Percentiles rank a stretch among this genome's conserved stretches.
Evolutionary conservation across 495 filamentous ascomycete species (phyloP).

Genomic region (Aspergillus ellipticus): DNA sequence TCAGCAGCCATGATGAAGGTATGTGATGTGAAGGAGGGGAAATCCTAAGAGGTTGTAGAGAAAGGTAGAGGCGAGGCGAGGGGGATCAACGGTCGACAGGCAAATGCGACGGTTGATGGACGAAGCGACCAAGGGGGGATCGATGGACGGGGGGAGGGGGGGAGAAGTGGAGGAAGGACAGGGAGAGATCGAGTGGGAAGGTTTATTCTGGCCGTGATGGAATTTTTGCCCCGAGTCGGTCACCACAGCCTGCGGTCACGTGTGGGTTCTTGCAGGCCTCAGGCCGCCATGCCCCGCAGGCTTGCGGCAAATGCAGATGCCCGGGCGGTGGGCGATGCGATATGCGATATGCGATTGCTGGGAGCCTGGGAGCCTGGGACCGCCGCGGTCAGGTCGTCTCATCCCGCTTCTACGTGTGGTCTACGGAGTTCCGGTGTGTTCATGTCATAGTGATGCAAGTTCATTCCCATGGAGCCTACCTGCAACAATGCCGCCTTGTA

Average conservation of each 20-base stretch:
- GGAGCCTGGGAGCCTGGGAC: too few relatives aligned
- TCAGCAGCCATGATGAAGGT: slow-evolving; percentile 55
- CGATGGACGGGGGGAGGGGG: slow-evolving; percentile 18
- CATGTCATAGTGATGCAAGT: background rate
- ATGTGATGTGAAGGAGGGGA: slow-evolving; percentile 22
- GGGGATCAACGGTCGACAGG: slow-evolving; percentile 12
- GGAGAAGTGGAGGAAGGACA: slow-evolving; percentile 21
- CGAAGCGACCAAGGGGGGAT: slow-evolving; percentile 12
- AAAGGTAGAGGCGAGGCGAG: slow-evolving; percentile 1
- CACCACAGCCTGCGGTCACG: slow-evolving; percentile 32
- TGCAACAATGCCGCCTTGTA: slow-evolving; percentile 3
- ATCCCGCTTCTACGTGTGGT: background rate
- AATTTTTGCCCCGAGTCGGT: slow-evolving; percentile 47
- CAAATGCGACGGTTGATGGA: slow-evolving; percentile 21
- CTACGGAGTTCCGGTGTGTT: background rate
- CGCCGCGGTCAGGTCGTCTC: too few relatives aligned
- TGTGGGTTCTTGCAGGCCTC: slow-evolving; percentile 28
- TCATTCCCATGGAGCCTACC: background rate
- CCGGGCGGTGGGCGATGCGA: background rate
- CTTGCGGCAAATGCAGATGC: background rate
- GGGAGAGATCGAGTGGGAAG: slow-evolving; percentile 25
- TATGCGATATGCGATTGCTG: too few relatives aligned
- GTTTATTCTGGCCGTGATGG: slow-evolving; percentile 30
- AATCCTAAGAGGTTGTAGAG: slow-evolving; percentile 8
- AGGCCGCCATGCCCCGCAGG: slow-evolving; percentile 21